Conservation (phyloP, 768 basidiomycete species). For the Leucogyrophana mollusca region DNA sequence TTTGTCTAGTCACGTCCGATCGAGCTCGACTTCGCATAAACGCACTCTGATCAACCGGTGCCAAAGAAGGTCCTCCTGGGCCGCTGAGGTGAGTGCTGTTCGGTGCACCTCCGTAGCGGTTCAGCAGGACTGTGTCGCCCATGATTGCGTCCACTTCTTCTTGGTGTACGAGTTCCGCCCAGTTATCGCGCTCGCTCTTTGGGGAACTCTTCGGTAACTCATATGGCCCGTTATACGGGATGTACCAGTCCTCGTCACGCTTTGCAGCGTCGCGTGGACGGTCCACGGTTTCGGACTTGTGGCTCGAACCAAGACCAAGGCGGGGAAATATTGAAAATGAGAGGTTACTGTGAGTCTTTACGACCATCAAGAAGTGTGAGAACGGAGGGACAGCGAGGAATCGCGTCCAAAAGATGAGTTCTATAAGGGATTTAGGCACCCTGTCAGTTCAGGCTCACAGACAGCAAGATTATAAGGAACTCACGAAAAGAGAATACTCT, state of each 20-base stretch:
- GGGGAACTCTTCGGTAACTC: slow-evolving; percentile 36
- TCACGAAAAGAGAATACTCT: no score
- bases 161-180: slow-evolving; percentile 36
- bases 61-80: background rate
- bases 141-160: slow-evolving; percentile 29
- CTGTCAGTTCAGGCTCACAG: background rate
- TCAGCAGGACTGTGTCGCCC: slow-evolving; percentile 25
- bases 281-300: slow-evolving; percentile 16
- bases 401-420: slow-evolving; percentile 1
- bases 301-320: slow-evolving; percentile 24
- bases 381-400: background rate
- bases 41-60: slow-evolving; percentile 6
- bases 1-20: slow-evolving; percentile 43
- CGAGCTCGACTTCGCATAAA: slow-evolving; percentile 28
- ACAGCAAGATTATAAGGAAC: background rate
- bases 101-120: slow-evolving; percentile 22
- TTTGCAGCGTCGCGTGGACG: slow-evolving; percentile 13
- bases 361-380: slow-evolving; percentile 28
- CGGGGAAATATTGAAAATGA: slow-evolving; percentile 40
- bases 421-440: background rate
- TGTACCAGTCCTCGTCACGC: slow-evolving; percentile 54
- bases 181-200: slow-evolving; percentile 37
- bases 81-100: background rate
- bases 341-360: slow-evolving; percentile 28
- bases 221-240: slow-evolving; percentile 64